phyloP scores from a whole-genome alignment of 2,329 filamentous ascomycete genomes.

The Blastomyces gilchristii region DNA sequence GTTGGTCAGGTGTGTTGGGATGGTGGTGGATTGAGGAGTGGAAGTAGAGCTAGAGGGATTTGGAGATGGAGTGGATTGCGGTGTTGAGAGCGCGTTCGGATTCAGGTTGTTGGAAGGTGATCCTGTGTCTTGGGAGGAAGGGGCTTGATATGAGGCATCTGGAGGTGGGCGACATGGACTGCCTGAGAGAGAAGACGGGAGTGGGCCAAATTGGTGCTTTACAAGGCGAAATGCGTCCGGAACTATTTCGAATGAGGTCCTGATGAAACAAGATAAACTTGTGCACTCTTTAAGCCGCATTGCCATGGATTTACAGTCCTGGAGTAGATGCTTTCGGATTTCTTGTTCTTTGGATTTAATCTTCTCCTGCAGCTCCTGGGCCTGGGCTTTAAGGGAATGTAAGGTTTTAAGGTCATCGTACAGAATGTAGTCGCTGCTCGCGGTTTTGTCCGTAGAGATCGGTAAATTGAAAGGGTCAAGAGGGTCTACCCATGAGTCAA shows the following conservation, averaged over 20 bases:
- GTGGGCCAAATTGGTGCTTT: slow-evolving; percentile 21
- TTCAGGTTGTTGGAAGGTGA: background rate
- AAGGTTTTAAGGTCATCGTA: slow-evolving; percentile 21
- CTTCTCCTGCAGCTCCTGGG: slow-evolving; percentile 18
- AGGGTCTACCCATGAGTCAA: slow-evolving; percentile 19
- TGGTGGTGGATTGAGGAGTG: background rate
- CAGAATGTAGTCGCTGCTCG: slow-evolving; percentile 11
- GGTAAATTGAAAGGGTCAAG: slow-evolving; percentile 9
- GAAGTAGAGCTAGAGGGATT: background rate
- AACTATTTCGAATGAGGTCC: slow-evolving; percentile 22
- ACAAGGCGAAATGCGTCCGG: slow-evolving; percentile 23
- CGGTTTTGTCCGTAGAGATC: slow-evolving; percentile 1
- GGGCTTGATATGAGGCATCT: background rate
- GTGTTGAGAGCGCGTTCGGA: background rate
- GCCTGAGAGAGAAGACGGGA: slow-evolving; percentile 16
- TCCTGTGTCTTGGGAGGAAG: background rate
- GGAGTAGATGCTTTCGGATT: slow-evolving; percentile 22
- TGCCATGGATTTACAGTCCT: slow-evolving; percentile 21
- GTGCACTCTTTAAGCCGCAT: slow-evolving; percentile 19
- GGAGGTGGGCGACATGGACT: slow-evolving; percentile 10
- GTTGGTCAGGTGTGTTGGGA: background rate
- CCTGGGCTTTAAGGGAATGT: slow-evolving; percentile 20
- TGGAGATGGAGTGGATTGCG: background rate
- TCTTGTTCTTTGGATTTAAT: slow-evolving; percentile 21
- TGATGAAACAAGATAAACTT: slow-evolving; percentile 23